Conservation (phyloP, 1,284 basidiomycete species). For the Cutaneotrichosporon sp. region DNA sequence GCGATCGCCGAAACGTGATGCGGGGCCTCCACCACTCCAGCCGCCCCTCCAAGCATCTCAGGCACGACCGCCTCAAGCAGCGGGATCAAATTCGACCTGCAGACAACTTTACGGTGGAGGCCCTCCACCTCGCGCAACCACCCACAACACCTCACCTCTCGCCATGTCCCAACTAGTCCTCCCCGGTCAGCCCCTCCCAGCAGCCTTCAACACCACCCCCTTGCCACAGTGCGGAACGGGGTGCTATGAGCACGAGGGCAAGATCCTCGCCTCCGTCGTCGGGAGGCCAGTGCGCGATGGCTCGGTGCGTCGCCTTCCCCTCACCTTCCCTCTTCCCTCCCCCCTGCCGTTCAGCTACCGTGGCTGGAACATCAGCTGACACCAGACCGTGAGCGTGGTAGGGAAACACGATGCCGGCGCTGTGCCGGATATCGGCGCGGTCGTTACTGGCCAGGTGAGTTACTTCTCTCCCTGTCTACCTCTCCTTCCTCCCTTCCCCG, state of each 20-base stretch:
- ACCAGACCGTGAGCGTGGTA: constrained; percentile 43
- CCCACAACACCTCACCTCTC: background rate
- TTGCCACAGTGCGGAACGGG: constrained; percentile 66
- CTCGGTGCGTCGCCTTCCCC: constrained; percentile 62
- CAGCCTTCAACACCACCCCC: constrained; percentile 60
- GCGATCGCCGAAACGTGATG: background rate
- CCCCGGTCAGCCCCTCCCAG: constrained; percentile 77
- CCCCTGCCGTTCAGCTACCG: too few species aligned
- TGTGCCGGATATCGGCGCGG: constrained; percentile 53
- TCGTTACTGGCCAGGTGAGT: constrained; percentile 34
- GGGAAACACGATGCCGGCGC: constrained; percentile 48
- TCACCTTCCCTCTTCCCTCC: background rate
- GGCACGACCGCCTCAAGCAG: too few species aligned
- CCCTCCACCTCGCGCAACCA: background rate
- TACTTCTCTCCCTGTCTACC: too few species aligned
- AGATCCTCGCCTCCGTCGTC: constrained; percentile 70
- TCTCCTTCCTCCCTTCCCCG: too few species aligned
- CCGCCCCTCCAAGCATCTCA: background rate
- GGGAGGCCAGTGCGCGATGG: constrained; percentile 67
- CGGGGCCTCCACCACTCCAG: background rate
- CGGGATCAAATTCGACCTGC: background rate
- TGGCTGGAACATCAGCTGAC: constrained; percentile 14
- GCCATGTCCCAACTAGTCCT: constrained; percentile 56
- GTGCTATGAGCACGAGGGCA: constrained; percentile 66
- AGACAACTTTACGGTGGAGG: constrained; percentile 11